Evolutionary conservation across 2,329 filamentous ascomycete genomes (phyloP), one percentile per base, ranked within the genome.

Genomic region (Podosphaera xanthii): DNA sequence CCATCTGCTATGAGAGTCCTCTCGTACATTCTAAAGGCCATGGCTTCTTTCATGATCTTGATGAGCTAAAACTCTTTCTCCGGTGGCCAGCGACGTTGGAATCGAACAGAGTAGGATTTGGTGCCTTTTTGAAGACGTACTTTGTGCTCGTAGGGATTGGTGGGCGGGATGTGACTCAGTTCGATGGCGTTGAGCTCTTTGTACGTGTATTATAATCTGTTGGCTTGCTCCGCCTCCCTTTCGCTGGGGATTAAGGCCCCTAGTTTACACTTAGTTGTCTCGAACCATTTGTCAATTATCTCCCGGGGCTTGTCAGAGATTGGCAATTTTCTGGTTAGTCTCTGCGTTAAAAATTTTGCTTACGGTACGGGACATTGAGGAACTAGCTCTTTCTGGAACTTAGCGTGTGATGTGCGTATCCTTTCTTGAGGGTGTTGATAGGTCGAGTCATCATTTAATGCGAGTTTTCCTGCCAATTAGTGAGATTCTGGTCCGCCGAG

Each of bases 171-270:
- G 10, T 60, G 12, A 12, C 12, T 44, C n/a, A 58, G 14, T 7
- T 60, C 54, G 5, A 35, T 33, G 7, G 46, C 53, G 30, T 60
- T 58, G 5, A 60, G 48, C n/a, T 60, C 59, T 35, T 35, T 2
- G 38, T 60, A 60, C 1, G 30, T 60, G 44, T 57, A 60, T 10
- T 58, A 54, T 4, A 58, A 34, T 42, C 53, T 38, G 12, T 57
- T 58, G 8, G 46, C 55, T 14, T 9, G 14, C 6, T 56, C 35
- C 40, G n/a, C 33, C 6, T 56, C 35, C 30, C 4, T 56, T n/a
- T 56, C 10, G 4, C 35, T 56, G 35, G 12, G 33, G 14, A 56
- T 38, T 4, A 38, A 34, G 53, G 53, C 14, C 3, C 53, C 7
- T 34, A 56, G 36, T 34, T 40, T 56, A n/a, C 33, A 9, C 8